A percentile compares a stretch with the other conserved stretches of the same genome.
Conservation (phyloP, 140 eudicot genomes). For the Anethum foeniculum region DNA sequence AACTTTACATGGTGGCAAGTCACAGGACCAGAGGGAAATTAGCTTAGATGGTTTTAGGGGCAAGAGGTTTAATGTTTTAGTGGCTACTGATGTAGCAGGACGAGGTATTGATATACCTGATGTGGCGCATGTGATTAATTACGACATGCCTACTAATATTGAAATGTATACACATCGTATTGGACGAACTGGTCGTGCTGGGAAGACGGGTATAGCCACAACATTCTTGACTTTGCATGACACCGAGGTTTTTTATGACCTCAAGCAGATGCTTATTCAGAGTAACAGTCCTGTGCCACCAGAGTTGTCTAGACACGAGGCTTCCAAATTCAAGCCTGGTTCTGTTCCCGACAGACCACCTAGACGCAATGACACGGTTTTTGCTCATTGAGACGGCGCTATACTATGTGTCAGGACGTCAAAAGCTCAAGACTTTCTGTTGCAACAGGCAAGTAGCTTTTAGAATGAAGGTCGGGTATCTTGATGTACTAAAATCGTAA, state of each 20-base stretch:
- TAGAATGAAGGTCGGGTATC: background rate
- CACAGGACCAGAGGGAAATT: constrained; percentile 10
- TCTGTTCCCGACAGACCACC: constrained; percentile 4
- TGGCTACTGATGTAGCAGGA: constrained; percentile 12
- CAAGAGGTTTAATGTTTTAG: constrained; percentile 5
- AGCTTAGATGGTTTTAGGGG: constrained; percentile 9
- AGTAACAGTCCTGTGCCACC: constrained; percentile 9
- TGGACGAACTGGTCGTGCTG: constrained; percentile 5
- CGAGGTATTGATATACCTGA: constrained; percentile 6
- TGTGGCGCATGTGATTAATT: background rate
- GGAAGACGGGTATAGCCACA: constrained; percentile 11
- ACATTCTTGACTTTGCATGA: constrained; percentile 7
- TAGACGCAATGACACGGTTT: constrained; percentile 5
- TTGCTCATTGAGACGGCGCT: constrained; percentile 3
- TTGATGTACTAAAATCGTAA: background rate
- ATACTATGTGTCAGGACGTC: background rate
- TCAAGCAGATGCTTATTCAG: constrained; percentile 11
- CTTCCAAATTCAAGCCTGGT: constrained; percentile 8
- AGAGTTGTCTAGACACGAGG: constrained; percentile 7
- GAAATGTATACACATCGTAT: constrained; percentile 7
- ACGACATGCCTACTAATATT: constrained; percentile 4
- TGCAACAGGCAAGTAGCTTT: background rate
- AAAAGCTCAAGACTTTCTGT: background rate
- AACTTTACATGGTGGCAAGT: constrained; percentile 11
- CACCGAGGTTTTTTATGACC: constrained; percentile 6